Conservation (phyloP, 192 early-diverging fungal species). For the Chytriomyces confervae region DNA sequence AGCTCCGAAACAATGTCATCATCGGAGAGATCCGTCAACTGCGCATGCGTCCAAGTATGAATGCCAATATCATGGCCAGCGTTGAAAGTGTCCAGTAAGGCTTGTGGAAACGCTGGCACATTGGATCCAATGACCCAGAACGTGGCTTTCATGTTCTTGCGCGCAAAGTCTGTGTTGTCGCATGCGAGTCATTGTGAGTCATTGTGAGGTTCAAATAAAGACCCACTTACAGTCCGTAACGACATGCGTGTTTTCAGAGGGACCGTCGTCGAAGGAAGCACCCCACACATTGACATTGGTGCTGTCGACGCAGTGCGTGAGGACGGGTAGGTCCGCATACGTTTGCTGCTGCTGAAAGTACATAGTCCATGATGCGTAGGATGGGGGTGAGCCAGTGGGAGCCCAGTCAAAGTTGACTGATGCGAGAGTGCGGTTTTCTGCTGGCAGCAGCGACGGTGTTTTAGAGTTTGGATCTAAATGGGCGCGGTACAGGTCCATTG, state of each 20-base stretch:
- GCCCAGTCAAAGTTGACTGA: too few relatives aligned
- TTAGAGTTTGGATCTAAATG: too few relatives aligned
- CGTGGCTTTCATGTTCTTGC: neutral
- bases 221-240: neutral
- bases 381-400: too few relatives aligned
- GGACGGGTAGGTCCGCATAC: too few relatives aligned
- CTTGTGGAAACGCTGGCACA: neutral
- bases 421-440: too few relatives aligned
- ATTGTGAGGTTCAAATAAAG: too few relatives aligned
- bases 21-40: conserved; percentile 56
- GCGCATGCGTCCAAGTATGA: conserved; percentile 66
- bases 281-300: conserved; percentile 19
- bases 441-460: too few relatives aligned
- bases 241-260: neutral
- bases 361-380: too few relatives aligned
- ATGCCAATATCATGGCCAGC: conserved; percentile 63
- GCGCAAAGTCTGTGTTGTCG: neutral
- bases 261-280: conserved; percentile 12
- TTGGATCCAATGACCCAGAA: conserved; percentile 26
- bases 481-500: too few relatives aligned
- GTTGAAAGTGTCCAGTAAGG: conserved; percentile 39
- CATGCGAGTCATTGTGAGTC: too few relatives aligned
- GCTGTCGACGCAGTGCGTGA: too few relatives aligned
- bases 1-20: conserved; percentile 64
- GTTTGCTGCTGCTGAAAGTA: too few relatives aligned